Evolutionary conservation across 2,329 filamentous ascomycete species (phyloP), one percentile per base, ranked within the genome.

Genomic region (Xylaria sp.): DNA sequence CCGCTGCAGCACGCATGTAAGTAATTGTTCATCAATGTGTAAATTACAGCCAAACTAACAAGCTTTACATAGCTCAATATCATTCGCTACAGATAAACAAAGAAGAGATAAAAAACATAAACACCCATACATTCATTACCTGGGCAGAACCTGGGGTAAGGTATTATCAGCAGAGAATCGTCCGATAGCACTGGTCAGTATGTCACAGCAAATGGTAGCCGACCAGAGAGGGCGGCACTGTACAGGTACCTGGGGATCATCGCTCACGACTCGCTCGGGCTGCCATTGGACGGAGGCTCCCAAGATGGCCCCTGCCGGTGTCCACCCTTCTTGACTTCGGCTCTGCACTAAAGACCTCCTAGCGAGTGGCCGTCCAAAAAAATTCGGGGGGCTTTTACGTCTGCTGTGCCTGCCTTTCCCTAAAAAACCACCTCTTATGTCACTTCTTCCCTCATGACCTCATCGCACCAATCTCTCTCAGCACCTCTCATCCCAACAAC

Each of bases 391-490:
- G 75, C 71, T 73, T 73, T 74, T 75, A 73, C 73, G 76, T 77
- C 76, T 77, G 76, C 76, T 77, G 76, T 78, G 76, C 74, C 72
- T 76, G 73, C 71, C 72, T 75, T 71, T 75, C 74, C 73, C 70
- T 75, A 74, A 74, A 75, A 76, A 77, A 76, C 74, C 76, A 77
- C 72, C 76, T 75, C 75, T 78, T 78, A 78, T 78, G 76, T 78
- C 76, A 78, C 76, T 78, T 78, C 75, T 77, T 77, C 73, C 72
- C 76, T 78, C 76, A 78, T 78, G 76, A 78, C 76, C 76, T 78
- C 76, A 78, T 78, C 76, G 76, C 73, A 72, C 72, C 72, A 74
- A 77, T 72, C 73, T 74, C 68, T 64, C 65, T 53, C 65, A 63
- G 61, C 68, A 68, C 71, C 67, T 65, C 66, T 69, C 68, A 71